Conservation (phyloP, 192 early-diverging fungal species). For the Coemansia sp. region DNA sequence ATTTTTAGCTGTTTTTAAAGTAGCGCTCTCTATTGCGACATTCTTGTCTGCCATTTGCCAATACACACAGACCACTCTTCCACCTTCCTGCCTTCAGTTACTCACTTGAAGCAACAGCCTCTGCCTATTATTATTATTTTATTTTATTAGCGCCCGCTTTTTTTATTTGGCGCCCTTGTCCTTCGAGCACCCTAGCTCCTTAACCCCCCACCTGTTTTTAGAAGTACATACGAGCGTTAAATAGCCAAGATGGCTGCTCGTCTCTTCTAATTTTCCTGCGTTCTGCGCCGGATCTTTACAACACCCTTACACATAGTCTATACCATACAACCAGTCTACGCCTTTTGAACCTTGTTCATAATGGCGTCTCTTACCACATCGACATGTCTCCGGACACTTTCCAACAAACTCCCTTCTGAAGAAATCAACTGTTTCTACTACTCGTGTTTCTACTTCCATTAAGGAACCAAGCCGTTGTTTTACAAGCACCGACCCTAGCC, state of each 20-base stretch:
- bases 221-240: constrained; percentile 39
- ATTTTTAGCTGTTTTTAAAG: constrained; percentile 12
- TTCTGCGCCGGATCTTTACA: constrained; percentile 27
- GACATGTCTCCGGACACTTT: constrained; percentile 52
- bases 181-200: constrained; percentile 20
- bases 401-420: constrained; percentile 26
- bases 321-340: constrained; percentile 19
- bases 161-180: constrained; percentile 28
- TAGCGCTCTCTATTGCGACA: constrained; percentile 10
- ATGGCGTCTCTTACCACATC: constrained; percentile 47
- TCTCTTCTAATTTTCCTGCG: constrained; percentile 55
- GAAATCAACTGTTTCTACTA: constrained; percentile 57
- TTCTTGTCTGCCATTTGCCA: not conserved
- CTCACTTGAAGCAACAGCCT: not conserved
- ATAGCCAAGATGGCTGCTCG: constrained; percentile 53
- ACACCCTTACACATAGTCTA: constrained; percentile 22
- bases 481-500: not conserved
- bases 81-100: not conserved
- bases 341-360: constrained; percentile 50
- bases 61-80: not conserved
- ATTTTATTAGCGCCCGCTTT: constrained; percentile 27
- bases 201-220: constrained; percentile 41
- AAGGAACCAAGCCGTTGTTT: constrained; percentile 11
- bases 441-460: constrained; percentile 41
- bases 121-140: constrained; percentile 5